phyloP scores from a whole-genome alignment of 73 alveolate genomes.

The Halteria grandinella region DNA sequence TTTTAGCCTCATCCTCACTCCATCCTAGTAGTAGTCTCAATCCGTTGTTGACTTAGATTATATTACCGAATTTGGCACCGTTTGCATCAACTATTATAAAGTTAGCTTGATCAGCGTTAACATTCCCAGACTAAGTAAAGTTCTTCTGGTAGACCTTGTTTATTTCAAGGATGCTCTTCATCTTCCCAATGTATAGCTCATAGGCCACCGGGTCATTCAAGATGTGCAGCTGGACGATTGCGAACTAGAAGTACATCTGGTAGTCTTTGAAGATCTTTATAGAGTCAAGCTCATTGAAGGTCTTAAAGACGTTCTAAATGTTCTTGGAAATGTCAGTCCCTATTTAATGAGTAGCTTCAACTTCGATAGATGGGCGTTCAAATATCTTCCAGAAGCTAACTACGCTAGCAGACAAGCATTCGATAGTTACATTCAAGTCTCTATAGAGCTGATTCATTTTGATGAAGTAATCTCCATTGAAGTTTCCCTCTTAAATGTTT shows the following conservation, averaged over 20 bases:
- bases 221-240: constrained; percentile 11
- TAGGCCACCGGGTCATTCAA: constrained; percentile 31
- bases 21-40: not conserved
- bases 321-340: constrained; percentile 1
- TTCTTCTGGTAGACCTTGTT: constrained; percentile 15
- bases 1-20: constrained; percentile 5
- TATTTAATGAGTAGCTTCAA: not conserved
- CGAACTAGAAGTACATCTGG: constrained; percentile 37
- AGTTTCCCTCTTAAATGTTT: not conserved
- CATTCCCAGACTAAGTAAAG: constrained; percentile 6
- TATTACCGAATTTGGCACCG: not conserved
- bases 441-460: constrained; percentile 3
- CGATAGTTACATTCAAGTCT: not conserved
- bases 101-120: constrained; percentile 6
- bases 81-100: constrained; percentile 26
- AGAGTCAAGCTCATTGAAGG: not conserved
- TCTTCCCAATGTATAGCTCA: constrained; percentile 6
- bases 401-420: not conserved
- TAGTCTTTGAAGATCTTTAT: constrained; percentile 17
- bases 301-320: not conserved
- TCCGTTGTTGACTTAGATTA: constrained; percentile 2
- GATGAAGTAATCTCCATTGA: constrained; percentile 8
- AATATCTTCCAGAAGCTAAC: constrained; percentile 6
- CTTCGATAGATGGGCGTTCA: not conserved
- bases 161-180: constrained; percentile 30